These are phyloP conservation scores for Carex arenaria DNA, from an alignment of 202 grass and related monocot species.

Conservation along the genomic window DNA sequence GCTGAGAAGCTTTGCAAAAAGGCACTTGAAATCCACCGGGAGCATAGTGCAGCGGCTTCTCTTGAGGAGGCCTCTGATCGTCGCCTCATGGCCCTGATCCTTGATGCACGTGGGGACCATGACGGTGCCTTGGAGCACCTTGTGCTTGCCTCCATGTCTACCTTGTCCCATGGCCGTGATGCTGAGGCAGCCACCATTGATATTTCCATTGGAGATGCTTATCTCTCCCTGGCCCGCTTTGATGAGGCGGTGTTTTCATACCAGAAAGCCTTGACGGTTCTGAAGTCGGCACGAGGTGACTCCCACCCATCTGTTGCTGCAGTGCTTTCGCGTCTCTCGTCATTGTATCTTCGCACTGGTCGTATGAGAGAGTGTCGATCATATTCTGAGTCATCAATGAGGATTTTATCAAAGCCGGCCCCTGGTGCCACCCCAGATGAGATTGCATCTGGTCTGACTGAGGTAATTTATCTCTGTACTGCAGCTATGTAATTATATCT, in stretches of 20 bases:
- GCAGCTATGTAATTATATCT: background rate
- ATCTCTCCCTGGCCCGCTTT: constrained; percentile 83
- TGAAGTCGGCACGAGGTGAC: constrained; percentile 76
- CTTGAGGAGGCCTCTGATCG: constrained; percentile 91
- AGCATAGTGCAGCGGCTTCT: constrained; percentile 81
- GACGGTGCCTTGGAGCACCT: constrained; percentile 90
- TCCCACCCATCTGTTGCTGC: constrained; percentile 74
- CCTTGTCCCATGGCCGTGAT: constrained; percentile 75
- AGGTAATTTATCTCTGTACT: constrained; percentile 22
- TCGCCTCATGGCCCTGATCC: constrained; percentile 89
- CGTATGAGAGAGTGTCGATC: constrained; percentile 82
- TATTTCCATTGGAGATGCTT: constrained; percentile 72
- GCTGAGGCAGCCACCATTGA: constrained; percentile 79
- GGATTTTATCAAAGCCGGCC: constrained; percentile 58
- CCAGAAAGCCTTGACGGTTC: constrained; percentile 80
- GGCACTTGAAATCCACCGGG: constrained; percentile 79
- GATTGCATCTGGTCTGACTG: constrained; percentile 78
- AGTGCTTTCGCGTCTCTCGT: constrained; percentile 78
- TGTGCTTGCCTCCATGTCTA: constrained; percentile 95
- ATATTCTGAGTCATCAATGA: constrained; percentile 86
- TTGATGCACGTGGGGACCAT: constrained; percentile 89
- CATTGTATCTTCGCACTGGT: constrained; percentile 80
- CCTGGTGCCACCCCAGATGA: constrained; percentile 84
- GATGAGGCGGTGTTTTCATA: constrained; percentile 99
- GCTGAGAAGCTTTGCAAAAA: constrained; percentile 89